Percentiles rank a stretch among this genome's conserved stretches.
Conservation (phyloP, 2,329 filamentous ascomycete genomes). For the Ceratocystis colombiana region DNA sequence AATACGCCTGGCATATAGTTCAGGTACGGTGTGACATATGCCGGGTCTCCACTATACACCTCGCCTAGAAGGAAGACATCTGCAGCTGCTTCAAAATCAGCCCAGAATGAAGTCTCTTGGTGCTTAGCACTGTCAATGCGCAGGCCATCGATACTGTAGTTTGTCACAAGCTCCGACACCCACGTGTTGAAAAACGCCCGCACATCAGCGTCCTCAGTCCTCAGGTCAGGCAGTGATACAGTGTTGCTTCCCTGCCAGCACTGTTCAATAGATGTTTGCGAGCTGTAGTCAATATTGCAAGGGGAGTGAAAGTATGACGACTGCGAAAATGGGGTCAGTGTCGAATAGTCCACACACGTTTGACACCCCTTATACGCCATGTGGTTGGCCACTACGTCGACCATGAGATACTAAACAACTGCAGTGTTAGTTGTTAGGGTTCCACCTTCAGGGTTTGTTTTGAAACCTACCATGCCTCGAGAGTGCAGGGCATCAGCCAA, state of each 20-base stretch:
- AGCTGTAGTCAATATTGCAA: constrained; percentile 43
- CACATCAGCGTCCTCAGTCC: constrained; percentile 61
- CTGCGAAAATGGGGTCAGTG: constrained; percentile 46
- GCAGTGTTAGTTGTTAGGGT: constrained; percentile 6
- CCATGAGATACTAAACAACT: constrained; percentile 40
- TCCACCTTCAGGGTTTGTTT: not conserved
- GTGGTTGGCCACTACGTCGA: constrained; percentile 46
- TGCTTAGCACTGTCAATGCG: constrained; percentile 59
- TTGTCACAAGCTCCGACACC: constrained; percentile 59
- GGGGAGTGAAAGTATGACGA: constrained; percentile 46
- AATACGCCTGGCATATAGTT: constrained; percentile 43
- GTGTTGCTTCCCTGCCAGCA: constrained; percentile 44
- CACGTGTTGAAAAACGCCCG: constrained; percentile 57
- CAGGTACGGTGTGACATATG: constrained; percentile 47
- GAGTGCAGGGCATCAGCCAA: constrained; percentile 41
- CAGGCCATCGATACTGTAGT: constrained; percentile 57
- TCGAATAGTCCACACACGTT: constrained; percentile 42
- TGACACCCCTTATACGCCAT: constrained; percentile 40
- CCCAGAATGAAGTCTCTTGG: constrained; percentile 45
- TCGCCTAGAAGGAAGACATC: constrained; percentile 57
- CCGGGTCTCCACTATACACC: constrained; percentile 45
- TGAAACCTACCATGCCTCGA: constrained; percentile 39
- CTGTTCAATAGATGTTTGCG: constrained; percentile 35
- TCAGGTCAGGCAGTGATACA: constrained; percentile 52
- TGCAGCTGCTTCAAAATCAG: constrained; percentile 46